Evolutionary conservation across 768 basidiomycete species (phyloP), one percentile per base, ranked within the genome.

Genomic region (Coprinellus micaceus): DNA sequence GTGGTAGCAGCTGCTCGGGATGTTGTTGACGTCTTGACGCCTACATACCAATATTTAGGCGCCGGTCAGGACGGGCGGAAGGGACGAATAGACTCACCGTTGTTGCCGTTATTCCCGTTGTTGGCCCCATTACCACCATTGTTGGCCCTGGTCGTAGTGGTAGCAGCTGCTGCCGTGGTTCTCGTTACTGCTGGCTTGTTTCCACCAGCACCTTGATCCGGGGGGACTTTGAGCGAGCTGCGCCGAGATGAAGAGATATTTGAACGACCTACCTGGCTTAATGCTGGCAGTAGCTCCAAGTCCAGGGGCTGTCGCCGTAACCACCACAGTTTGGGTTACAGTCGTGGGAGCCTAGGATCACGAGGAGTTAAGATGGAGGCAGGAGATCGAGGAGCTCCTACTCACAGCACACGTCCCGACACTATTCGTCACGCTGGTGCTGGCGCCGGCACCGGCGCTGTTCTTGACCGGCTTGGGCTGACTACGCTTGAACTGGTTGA

Each of bases 281-380:
- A 15, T 21, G 19, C 40, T 39, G 44, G 37, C 28, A 57, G 43
- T 55, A 60, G 52, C 58, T 63, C 15, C 47, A 46, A 19, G 41
- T 37, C 40, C 45, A 58, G 69, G 64, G 45, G 53, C 47, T 63
- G 15, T 58, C 60, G 39, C 58, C 55, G 37, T 60, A 44, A 36
- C 50, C 52, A 39, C 43, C n/a, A 47, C 45, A 26, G 45, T 54
- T 39, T 49, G 54, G 26, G 30, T 50, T 2, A 33, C 40, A 13
- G 29, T 41, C 36, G 47, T 49, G 25, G 47, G 47, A 1, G 37
- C 48, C 26, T 54, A 45, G 33, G 21, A 15, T 2, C 39, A 43
- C 36, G 36, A 33, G 13, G 33, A 13, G 33, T 33, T 13, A 21
- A 28, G n/a, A 15, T 13, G 17, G 2, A 30, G 36, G 17, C 6